Evolutionary conservation across 108 stramenopile genomes (phyloP).

Genomic region (Cyclotella distinguenda): DNA sequence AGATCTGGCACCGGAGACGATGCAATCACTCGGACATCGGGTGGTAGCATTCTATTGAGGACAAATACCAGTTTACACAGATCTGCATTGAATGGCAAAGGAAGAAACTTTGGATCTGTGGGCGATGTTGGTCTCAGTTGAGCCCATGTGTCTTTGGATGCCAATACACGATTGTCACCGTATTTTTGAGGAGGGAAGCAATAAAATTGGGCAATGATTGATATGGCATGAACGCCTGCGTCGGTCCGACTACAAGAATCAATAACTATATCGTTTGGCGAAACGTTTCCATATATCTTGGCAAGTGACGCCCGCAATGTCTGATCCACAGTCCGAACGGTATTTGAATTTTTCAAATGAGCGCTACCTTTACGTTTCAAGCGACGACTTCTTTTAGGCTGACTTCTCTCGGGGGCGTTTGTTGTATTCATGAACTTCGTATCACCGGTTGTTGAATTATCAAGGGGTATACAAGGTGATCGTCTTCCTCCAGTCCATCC

Average conservation of each 20-base stretch:
- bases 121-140: slow-evolving; percentile 43
- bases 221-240: slow-evolving; percentile 75
- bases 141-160: slow-evolving; percentile 5
- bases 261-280: slow-evolving; percentile 56
- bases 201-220: slow-evolving; percentile 73
- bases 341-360: slow-evolving; percentile 12
- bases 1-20: slow-evolving; percentile 38
- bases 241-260: slow-evolving; percentile 85
- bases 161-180: neutral
- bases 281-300: slow-evolving; percentile 75
- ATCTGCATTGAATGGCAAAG: slow-evolving; percentile 62
- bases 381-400: slow-evolving; percentile 32
- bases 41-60: slow-evolving; percentile 78
- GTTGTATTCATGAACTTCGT: neutral
- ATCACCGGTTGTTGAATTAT: neutral
- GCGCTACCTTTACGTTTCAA: slow-evolving; percentile 49
- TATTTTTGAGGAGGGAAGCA: slow-evolving; percentile 31
- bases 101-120: slow-evolving; percentile 60
- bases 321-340: slow-evolving; percentile 46
- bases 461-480: no score
- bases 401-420: neutral
- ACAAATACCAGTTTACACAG: slow-evolving; percentile 59
- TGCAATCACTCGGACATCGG: slow-evolving; percentile 67
- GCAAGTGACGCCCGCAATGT: slow-evolving; percentile 54
- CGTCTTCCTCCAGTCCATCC: slow-evolving; percentile 71